Base-by-base conservation (phyloP, 768 basidiomycete species). In the Mrakia blollopis region DNA sequence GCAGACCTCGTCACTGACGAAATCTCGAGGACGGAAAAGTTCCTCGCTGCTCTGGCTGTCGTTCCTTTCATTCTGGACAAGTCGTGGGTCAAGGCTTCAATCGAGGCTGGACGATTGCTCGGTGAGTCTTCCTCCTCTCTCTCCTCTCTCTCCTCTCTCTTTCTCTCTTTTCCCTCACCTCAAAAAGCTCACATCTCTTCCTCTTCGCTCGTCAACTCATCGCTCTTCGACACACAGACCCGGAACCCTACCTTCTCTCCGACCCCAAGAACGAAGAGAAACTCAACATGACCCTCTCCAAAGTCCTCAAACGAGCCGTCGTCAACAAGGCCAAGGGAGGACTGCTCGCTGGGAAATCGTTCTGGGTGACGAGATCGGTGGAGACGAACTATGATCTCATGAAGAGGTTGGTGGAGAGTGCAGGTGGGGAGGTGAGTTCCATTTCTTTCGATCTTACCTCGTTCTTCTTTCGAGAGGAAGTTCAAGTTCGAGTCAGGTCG, bases 21-120 rank as follows among this genome's bases (percentile, higher is more conserved):
- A 37, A 85, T 95, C 35, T 88, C 90, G 8, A 88, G 94, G 7
- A 96, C 94, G 1, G 91, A 94, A 81, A 97, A 96, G 82, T 91
- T 96, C 81, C 85, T 97, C 0, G 89, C 89, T 80, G 92, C 92
- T 0, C 85, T 96, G 79, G 86, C 91, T 0, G 83, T 83, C 0
- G 88, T 87, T 0, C 90, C 91, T 0, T 86, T 85, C 78, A 85
- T 95, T 67, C 83, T 97, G 30, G 87, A 86, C 4, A 86, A 87
- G 72, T 85, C 87, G 47, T 97, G 94, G 94, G 87, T 91, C 7
- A 85, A 82, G 8, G 87, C 87, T 0, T 91, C 88, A 16, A 87
- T 88, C 5, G 85, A 85, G 41, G 86, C 86, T 10, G 88, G 87
- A 61, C 85, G 84, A 52, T 84, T 94, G 7, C 85, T 93, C 37